A percentile compares a stretch with the other conserved stretches of the same genome.
These are phyloP conservation scores for Globisporangium spiculum DNA, from an alignment of 352 stramenopile species.

Conservation along the genomic window DNA sequence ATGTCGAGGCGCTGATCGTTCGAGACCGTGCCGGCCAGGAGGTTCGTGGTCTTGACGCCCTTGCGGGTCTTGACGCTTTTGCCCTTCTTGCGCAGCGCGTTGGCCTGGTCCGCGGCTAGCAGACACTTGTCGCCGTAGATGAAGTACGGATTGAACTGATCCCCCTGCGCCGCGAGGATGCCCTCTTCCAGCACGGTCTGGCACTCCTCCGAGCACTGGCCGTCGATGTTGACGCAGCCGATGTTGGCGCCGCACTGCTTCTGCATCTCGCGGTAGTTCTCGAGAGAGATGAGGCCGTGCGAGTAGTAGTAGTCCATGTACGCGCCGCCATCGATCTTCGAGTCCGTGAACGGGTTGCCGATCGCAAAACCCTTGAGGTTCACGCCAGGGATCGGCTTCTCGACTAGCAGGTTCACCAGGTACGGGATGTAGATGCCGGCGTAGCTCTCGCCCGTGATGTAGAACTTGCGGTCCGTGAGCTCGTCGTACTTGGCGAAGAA, in stretches of 20 bases:
- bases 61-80: slow-evolving; percentile 28
- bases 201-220: slow-evolving; percentile 40
- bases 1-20: slow-evolving; percentile 46
- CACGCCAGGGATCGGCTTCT: slow-evolving; percentile 54
- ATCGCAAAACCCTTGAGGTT: slow-evolving; percentile 78
- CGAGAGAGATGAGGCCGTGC: slow-evolving; percentile 78
- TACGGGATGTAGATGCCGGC: slow-evolving; percentile 91
- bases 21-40: slow-evolving; percentile 11
- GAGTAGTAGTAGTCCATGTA: slow-evolving; percentile 89
- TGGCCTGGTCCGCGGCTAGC: slow-evolving; percentile 51
- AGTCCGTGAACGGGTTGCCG: slow-evolving; percentile 70
- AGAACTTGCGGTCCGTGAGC: slow-evolving; percentile 72
- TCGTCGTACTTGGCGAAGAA: slow-evolving; percentile 75
- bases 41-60: not conserved
- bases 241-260: slow-evolving; percentile 51
- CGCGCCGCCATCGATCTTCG: slow-evolving; percentile 52
- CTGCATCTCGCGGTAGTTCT: slow-evolving; percentile 68
- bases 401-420: slow-evolving; percentile 72
- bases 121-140: slow-evolving; percentile 84
- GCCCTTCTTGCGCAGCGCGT: slow-evolving; percentile 39
- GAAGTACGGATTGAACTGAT: slow-evolving; percentile 72
- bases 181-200: slow-evolving; percentile 48
- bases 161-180: slow-evolving; percentile 35
- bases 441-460: slow-evolving; percentile 84
- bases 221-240: slow-evolving; percentile 58